Conservation (phyloP, 176 grass and related monocot genomes). For the Rhynchospora tenuis region DNA sequence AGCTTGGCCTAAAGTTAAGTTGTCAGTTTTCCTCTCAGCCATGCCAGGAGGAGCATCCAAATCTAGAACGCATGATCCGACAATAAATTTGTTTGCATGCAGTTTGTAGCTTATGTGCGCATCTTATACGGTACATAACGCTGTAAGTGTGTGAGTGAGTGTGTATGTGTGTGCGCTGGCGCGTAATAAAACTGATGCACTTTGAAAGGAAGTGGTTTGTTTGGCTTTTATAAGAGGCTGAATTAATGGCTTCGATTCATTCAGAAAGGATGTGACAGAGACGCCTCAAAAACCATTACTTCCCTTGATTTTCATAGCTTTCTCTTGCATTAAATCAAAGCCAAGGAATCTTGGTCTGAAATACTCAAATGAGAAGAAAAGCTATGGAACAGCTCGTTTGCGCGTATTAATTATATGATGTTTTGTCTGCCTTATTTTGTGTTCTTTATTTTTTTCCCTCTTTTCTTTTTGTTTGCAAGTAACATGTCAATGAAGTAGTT, state of each 20-base stretch:
- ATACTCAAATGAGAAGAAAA: not conserved
- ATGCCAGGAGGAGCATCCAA: conserved; percentile 12
- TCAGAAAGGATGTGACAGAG: conserved; percentile 9
- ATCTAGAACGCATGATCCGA: conserved; percentile 22
- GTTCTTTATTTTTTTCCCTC: not conserved
- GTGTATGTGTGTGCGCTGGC: not conserved
- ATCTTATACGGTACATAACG: not conserved
- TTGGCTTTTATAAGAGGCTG: conserved; percentile 9
- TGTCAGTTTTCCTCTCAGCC: conserved; percentile 13
- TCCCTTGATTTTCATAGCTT: conserved; percentile 10
- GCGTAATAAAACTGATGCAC: conserved; percentile 3
- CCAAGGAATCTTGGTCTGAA: conserved; percentile 13
- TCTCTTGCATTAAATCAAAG: conserved; percentile 12
- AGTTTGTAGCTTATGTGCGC: conserved; percentile 14
- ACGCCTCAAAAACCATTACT: conserved; percentile 6
- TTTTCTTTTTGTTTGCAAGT: not conserved
- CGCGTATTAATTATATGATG: not conserved
- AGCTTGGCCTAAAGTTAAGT: conserved; percentile 7
- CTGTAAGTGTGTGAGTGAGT: not conserved
- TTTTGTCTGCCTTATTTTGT: conserved; percentile 17
- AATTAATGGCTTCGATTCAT: not conserved
- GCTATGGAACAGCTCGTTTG: not conserved
- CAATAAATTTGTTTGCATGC: conserved; percentile 18
- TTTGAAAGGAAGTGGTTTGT: conserved; percentile 17
- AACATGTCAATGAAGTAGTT: not conserved